Evolutionary conservation across 805 yeast genomes (phyloP).

Genomic region (Ogataea paraovalis): DNA sequence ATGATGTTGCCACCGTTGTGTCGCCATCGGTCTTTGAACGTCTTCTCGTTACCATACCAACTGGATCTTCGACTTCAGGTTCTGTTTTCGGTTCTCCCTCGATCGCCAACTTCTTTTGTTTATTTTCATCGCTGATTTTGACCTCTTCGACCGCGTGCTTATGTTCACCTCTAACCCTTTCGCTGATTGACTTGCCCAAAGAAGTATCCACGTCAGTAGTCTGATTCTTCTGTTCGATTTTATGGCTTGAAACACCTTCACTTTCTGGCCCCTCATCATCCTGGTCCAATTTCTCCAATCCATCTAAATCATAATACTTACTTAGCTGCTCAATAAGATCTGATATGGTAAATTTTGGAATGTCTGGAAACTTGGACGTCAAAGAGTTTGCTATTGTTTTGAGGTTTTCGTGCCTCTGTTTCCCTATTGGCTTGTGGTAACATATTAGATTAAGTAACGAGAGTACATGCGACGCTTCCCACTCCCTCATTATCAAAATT

Average conservation of each 20-base stretch:
- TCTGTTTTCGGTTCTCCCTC: constrained; percentile 1
- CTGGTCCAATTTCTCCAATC: constrained; percentile 23
- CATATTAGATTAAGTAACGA: constrained; percentile 23
- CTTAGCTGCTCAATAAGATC: constrained; percentile 18
- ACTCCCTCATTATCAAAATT: constrained; percentile 10
- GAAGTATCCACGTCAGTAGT: constrained; percentile 1
- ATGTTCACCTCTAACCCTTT: constrained; percentile 2
- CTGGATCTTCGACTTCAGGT: constrained; percentile 4
- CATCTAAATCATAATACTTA: constrained; percentile 27
- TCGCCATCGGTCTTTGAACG: not conserved
- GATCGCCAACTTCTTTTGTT: not conserved
- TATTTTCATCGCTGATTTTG: not conserved
- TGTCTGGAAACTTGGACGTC: constrained; percentile 17
- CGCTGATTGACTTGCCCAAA: not conserved
- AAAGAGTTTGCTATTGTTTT: constrained; percentile 15
- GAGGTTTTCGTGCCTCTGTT: constrained; percentile 11
- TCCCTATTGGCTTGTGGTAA: constrained; percentile 30
- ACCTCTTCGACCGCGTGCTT: not conserved
- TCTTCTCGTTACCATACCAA: constrained; percentile 4
- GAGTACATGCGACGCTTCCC: constrained; percentile 23
- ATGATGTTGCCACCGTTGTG: not conserved
- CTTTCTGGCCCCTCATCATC: constrained; percentile 4
- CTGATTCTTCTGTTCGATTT: not conserved
- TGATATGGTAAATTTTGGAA: constrained; percentile 7
- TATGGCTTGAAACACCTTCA: not conserved